Conservation (phyloP, 768 basidiomycete genomes). For the Boletus reticuloceps region DNA sequence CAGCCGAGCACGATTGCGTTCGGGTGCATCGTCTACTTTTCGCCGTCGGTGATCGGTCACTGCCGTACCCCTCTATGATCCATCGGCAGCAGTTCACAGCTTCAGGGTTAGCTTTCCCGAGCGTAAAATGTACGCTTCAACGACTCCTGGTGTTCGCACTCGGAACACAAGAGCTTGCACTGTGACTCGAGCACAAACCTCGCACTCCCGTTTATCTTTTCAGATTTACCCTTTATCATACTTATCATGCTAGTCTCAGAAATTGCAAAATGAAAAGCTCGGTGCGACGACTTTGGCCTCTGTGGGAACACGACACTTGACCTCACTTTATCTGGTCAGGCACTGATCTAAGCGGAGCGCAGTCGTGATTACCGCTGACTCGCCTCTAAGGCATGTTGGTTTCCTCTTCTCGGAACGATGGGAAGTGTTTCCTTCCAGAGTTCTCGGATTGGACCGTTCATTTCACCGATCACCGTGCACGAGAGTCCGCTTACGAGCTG, state of each 20-base stretch:
- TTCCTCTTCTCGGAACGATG: conserved; percentile 16
- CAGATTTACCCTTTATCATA: conserved; percentile 9
- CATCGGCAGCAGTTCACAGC: conserved; percentile 6
- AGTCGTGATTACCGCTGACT: conserved; percentile 24
- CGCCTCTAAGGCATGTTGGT: conserved; percentile 24
- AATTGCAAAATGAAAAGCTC: conserved; percentile 26
- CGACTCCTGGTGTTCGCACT: background rate
- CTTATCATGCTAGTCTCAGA: conserved; percentile 16
- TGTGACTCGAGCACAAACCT: conserved; percentile 3
- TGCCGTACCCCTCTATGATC: conserved; percentile 4
- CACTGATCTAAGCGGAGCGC: conserved; percentile 24
- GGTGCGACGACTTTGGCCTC: conserved; percentile 5
- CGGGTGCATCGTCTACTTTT: conserved; percentile 14
- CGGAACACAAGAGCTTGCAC: background rate
- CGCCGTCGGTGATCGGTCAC: conserved; percentile 34
- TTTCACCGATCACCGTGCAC: conserved; percentile 22
- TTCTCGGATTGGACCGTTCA: conserved; percentile 21
- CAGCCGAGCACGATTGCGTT: conserved; percentile 26
- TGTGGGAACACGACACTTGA: conserved; percentile 21
- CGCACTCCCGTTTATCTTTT: conserved; percentile 3
- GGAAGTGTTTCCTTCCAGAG: conserved; percentile 20
- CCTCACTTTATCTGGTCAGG: conserved; percentile 29
- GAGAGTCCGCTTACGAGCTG: conserved; percentile 17
- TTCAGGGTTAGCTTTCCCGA: conserved; percentile 19
- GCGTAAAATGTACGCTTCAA: conserved; percentile 2